phyloP scores from a whole-genome alignment of 139 green algal genomes.

The Micractinium conductrix region DNA sequence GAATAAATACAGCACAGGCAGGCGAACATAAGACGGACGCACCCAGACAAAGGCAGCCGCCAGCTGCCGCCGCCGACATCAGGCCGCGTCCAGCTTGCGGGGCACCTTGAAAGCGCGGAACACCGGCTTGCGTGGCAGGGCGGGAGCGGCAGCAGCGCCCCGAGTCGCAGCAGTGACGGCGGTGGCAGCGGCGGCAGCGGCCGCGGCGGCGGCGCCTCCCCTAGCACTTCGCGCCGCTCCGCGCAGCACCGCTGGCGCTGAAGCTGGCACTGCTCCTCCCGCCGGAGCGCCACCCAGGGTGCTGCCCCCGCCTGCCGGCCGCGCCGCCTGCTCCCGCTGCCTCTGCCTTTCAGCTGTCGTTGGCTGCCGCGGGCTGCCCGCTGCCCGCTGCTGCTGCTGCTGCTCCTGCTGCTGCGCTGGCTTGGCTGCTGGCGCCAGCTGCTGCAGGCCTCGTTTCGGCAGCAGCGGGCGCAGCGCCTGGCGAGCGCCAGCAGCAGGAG shows the following conservation, averaged over 20 bases:
- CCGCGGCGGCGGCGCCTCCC: background rate
- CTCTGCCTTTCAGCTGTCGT: too few relatives aligned
- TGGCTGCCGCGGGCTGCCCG: background rate
- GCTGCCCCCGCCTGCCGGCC: too few relatives aligned
- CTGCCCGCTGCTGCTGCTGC: background rate
- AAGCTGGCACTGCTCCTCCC: background rate
- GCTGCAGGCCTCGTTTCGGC: constrained; percentile 2
- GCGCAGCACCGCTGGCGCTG: background rate
- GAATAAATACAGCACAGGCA: too few relatives aligned
- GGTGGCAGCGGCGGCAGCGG: background rate
- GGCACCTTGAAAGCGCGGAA: background rate
- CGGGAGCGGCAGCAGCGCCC: background rate
- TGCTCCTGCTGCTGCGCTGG: background rate
- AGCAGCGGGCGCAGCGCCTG: constrained; percentile 10
- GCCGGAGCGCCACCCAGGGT: too few relatives aligned
- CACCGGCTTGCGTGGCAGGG: background rate
- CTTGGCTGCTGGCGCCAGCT: background rate
- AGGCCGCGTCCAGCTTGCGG: background rate
- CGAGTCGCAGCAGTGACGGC: background rate
- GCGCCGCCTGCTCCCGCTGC: too few relatives aligned
- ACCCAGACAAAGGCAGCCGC: too few relatives aligned
- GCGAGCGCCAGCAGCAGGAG: background rate
- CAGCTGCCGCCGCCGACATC: too few relatives aligned
- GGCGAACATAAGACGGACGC: too few relatives aligned
- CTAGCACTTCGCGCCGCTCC: background rate